phyloP scores from a whole-genome alignment of 108 stramenopile species.

The Nitzschia sp. region DNA sequence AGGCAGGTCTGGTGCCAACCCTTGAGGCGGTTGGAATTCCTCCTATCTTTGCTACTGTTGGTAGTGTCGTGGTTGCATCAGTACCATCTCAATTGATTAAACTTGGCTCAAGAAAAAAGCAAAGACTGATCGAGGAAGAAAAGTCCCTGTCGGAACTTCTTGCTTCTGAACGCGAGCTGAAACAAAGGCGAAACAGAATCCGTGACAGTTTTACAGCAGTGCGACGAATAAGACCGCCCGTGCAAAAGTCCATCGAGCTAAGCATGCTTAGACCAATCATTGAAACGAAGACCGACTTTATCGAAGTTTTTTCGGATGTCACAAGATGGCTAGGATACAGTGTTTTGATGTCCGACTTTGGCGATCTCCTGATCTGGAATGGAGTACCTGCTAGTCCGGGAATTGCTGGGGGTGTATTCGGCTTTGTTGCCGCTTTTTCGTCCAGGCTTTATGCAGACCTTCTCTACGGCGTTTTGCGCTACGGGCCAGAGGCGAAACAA shows the following conservation, averaged over 20 bases:
- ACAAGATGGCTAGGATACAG: slow-evolving; percentile 80
- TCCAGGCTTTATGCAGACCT: slow-evolving; percentile 74
- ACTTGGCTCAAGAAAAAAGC: slow-evolving; percentile 28
- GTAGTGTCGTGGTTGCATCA: slow-evolving; percentile 55
- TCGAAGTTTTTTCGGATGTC: slow-evolving; percentile 77
- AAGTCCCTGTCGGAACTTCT: slow-evolving; percentile 38
- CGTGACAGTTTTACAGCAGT: background rate
- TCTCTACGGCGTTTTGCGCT: slow-evolving; percentile 39
- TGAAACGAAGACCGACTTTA: slow-evolving; percentile 39
- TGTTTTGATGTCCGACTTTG: slow-evolving; percentile 57
- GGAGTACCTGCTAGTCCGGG: slow-evolving; percentile 40
- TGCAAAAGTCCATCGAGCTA: background rate
- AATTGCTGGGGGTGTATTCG: slow-evolving; percentile 63
- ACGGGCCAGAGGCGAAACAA: slow-evolving; percentile 56
- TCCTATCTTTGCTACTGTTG: slow-evolving; percentile 46
- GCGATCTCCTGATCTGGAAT: slow-evolving; percentile 39
- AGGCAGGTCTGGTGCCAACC: slow-evolving; percentile 56
- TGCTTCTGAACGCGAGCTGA: slow-evolving; percentile 35
- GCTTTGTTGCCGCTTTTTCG: slow-evolving; percentile 63
- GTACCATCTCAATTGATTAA: slow-evolving; percentile 73
- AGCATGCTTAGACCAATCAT: slow-evolving; percentile 4
- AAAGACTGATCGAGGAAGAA: slow-evolving; percentile 42
- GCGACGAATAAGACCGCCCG: slow-evolving; percentile 1
- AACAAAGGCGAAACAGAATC: slow-evolving; percentile 15
- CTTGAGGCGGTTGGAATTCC: slow-evolving; percentile 67